A percentile compares a stretch with the other conserved stretches of the same genome.
Conservation (phyloP, 2,329 filamentous ascomycete genomes). For the Talaromyces pinophilus region DNA sequence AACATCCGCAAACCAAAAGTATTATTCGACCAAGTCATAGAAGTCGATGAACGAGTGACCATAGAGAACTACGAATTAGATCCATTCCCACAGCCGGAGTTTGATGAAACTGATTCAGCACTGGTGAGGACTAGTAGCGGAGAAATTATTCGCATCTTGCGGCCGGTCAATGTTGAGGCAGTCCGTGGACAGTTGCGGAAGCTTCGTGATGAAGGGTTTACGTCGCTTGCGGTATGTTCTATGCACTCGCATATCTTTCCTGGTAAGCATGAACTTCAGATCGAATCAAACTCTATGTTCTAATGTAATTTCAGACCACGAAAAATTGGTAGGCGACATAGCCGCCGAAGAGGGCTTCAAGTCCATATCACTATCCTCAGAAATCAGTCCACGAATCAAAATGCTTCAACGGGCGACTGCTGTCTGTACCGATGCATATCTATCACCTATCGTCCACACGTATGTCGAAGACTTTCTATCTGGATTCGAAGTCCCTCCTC, state of each 20-base stretch:
- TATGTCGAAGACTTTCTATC: constrained; percentile 19
- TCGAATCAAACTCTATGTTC: not conserved
- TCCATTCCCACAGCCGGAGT: constrained; percentile 57
- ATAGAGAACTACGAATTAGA: constrained; percentile 47
- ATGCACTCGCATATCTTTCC: not conserved
- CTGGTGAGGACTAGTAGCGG: constrained; percentile 55
- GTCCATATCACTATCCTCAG: constrained; percentile 68
- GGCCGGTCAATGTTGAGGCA: not conserved
- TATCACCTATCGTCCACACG: constrained; percentile 68
- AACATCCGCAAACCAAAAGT: constrained; percentile 82
- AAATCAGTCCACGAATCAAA: constrained; percentile 83
- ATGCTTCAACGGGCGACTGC: constrained; percentile 70
- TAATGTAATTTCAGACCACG: not conserved
- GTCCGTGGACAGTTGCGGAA: not conserved
- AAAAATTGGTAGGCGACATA: not conserved
- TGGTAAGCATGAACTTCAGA: not conserved
- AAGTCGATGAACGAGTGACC: constrained; percentile 75
- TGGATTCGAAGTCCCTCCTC: constrained; percentile 18
- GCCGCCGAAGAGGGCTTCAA: constrained; percentile 53
- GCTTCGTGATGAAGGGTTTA: not conserved
- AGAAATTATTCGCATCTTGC: constrained; percentile 70
- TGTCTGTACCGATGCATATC: constrained; percentile 73
- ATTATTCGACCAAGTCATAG: constrained; percentile 74
- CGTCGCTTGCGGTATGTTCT: not conserved
- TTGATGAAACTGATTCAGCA: constrained; percentile 66